Percentiles rank a stretch among this genome's conserved stretches.
Conservation (phyloP, 1,284 basidiomycete genomes). For the Cutaneotrichosporon dermatis region DNA sequence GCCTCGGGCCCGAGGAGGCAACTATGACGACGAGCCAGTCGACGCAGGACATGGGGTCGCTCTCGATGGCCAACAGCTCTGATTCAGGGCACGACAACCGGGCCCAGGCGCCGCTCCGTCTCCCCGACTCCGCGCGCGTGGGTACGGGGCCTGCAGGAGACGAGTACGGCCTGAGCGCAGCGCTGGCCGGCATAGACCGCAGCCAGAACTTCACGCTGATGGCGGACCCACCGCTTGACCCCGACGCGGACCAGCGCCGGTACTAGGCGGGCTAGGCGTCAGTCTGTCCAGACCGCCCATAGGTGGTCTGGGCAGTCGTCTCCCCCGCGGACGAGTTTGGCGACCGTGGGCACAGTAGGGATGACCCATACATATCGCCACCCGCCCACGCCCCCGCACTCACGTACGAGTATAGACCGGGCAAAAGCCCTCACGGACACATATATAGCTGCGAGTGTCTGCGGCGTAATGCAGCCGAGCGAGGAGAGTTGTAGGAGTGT, state of each 20-base stretch:
- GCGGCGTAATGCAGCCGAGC: too few species aligned
- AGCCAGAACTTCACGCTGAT: conserved; percentile 12
- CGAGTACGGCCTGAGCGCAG: conserved; percentile 15
- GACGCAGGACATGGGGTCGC: background rate
- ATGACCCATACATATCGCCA: too few species aligned
- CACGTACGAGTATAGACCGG: too few species aligned
- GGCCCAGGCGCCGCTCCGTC: background rate
- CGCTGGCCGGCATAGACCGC: conserved; percentile 1
- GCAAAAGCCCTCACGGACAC: too few species aligned
- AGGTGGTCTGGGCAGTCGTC: too few species aligned
- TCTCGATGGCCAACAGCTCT: background rate
- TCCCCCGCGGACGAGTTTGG: too few species aligned
- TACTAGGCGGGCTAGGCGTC: background rate
- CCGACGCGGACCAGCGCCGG: background rate
- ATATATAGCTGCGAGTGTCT: too few species aligned
- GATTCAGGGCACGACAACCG: background rate
- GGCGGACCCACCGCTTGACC: conserved; percentile 16
- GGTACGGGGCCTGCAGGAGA: conserved; percentile 1
- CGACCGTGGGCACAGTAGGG: too few species aligned
- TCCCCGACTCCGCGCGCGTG: background rate
- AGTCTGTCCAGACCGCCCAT: too few species aligned
- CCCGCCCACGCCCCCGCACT: too few species aligned
- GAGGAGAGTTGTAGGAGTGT: too few species aligned
- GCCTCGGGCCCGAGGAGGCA: conserved; percentile 4
- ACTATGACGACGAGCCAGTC: background rate